These are phyloP conservation scores for Colletotrichum paranaense DNA, from an alignment of 2,329 filamentous ascomycete species.

Conservation along the genomic window DNA sequence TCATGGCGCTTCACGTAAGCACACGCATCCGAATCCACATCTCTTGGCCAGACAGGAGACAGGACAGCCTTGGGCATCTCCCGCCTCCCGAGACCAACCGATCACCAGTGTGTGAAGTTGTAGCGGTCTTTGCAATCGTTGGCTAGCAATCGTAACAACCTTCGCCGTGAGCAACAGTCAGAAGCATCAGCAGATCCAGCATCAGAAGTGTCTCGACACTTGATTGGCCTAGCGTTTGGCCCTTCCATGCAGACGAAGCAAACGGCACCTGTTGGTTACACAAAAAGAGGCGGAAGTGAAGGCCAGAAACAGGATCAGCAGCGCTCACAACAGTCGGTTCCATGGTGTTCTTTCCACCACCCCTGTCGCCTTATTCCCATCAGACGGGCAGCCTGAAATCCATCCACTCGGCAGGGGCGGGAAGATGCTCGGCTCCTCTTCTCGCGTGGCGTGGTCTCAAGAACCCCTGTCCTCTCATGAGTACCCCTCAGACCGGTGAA, in stretches of 20 bases:
- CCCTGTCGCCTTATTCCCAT: constrained; percentile 32
- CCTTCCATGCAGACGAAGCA: constrained; percentile 15
- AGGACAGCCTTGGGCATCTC: constrained; percentile 15
- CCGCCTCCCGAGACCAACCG: constrained; percentile 20
- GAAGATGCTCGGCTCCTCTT: constrained; percentile 36
- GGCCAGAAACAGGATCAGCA: constrained; percentile 33
- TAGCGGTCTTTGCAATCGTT: neutral
- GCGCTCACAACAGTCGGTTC: constrained; percentile 28
- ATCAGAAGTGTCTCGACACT: neutral
- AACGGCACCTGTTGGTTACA: constrained; percentile 29
- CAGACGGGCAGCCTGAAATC: constrained; percentile 34
- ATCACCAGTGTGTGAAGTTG: neutral
- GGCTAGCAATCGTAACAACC: neutral
- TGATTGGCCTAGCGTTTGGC: neutral
- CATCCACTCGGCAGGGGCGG: constrained; percentile 36
- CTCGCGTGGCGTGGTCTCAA: constrained; percentile 38
- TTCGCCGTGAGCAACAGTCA: neutral
- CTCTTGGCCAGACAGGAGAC: constrained; percentile 1
- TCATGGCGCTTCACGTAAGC: constrained; percentile 33
- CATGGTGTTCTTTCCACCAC: constrained; percentile 18
- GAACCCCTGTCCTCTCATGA: constrained; percentile 44
- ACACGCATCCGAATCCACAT: constrained; percentile 19
- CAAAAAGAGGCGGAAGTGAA: constrained; percentile 9
- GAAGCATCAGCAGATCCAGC: constrained; percentile 17
- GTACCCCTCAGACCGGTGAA: constrained; percentile 55